Base-by-base conservation (phyloP, 108 stramenopile genomes). In the Fistulifera pelliculosa region DNA sequence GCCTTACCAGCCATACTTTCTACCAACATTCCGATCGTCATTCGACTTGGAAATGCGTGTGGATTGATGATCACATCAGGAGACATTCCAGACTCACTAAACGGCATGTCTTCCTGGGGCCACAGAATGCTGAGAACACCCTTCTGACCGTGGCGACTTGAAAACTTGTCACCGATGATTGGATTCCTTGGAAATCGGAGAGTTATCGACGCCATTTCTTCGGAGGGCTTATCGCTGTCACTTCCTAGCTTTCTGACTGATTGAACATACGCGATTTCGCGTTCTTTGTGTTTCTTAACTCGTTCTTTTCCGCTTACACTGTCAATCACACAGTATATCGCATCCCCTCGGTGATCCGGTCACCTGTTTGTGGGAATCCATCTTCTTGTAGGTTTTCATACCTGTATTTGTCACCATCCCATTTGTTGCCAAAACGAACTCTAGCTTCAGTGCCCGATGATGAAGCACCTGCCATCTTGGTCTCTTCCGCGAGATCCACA, bases 41-140 rank as follows among this genome's bases (percentile, higher is more conserved):
- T 97, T 42, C 96, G 93, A 61, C 90, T 94, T 1, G 96, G 98
- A 47, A 97, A 99, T 22, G 87, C 76, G 61, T 98, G 99, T 7
- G 99, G 99, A 62, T 99, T 99, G 79, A 99, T 97, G 54, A 99
- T 96, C 17, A 97, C 66, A 71, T 99, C 99, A 1, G 99, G 99
- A 31, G 77, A 70, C 27, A 99, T 96, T 14, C 97, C 99, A 57
- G 82, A 77, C 72, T 99, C 99, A 47, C 89, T 93, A 69, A 98
- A 98, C 11, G 98, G 97, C 98, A 99, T 99, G 59, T 99, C 95
- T 10, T 81, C 78, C 59, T 97, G 95, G 7, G 99, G 99, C 99
- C 99, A 99, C 41, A 99, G 62, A 59, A 99, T 94, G 60, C 91
- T 94, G 47, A 98, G 64, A 31, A 97, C 96, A 21, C 99, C 99